Conservation (phyloP, 768 basidiomycete species). For the Agaricus subrufescens region DNA sequence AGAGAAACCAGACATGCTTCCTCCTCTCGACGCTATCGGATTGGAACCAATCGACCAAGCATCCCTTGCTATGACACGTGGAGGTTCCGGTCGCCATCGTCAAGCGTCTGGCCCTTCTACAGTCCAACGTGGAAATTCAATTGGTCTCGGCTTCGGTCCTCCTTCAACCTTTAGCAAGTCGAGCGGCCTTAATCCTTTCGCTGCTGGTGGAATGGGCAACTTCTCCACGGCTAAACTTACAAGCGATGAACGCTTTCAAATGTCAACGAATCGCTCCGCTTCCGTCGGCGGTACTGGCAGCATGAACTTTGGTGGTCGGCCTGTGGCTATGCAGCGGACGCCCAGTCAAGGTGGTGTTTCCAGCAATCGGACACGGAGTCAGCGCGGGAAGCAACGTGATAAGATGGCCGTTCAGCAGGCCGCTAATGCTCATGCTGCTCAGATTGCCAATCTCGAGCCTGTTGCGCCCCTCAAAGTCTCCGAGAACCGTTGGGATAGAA, state of each 20-base stretch:
- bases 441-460: conserved; percentile 45
- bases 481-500: conserved; percentile 83
- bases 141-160: conserved; percentile 31
- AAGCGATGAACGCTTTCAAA: conserved; percentile 65
- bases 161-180: conserved; percentile 44
- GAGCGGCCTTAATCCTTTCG: conserved; percentile 30
- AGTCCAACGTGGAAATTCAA: conserved; percentile 42
- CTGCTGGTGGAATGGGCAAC: conserved; percentile 53
- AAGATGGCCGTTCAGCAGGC: conserved; percentile 34
- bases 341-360: conserved; percentile 56
- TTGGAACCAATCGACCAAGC: conserved; percentile 71
- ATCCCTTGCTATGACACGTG: conserved; percentile 47
- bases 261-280: conserved; percentile 43
- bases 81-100: conserved; percentile 58
- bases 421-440: conserved; percentile 8
- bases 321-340: conserved; percentile 62
- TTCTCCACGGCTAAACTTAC: conserved; percentile 60
- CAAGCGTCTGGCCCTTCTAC: conserved; percentile 36
- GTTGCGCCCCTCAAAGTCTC: conserved; percentile 73
- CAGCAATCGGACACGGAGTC: conserved; percentile 66
- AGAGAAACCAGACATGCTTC: conserved; percentile 90
- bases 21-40: conserved; percentile 86
- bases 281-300: conserved; percentile 50
- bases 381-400: conserved; percentile 74
- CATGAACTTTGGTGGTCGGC: conserved; percentile 45